phyloP scores from a whole-genome alignment of 345 rosid species.

The Salix dunnii region DNA sequence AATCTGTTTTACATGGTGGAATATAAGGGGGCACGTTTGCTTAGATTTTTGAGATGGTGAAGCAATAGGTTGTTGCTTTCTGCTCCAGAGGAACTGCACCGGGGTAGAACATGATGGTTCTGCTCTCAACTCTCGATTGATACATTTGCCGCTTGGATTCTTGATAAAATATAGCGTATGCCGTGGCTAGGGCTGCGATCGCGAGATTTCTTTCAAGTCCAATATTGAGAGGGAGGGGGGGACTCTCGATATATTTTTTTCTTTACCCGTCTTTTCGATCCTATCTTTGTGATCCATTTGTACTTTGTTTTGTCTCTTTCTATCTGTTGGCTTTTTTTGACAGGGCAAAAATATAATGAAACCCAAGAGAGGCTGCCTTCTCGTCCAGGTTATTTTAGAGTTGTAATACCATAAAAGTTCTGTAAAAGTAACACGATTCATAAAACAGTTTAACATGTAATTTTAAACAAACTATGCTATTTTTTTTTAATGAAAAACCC shows the following conservation, averaged over 20 bases:
- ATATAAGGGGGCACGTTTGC: not conserved
- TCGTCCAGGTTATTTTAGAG: too few species aligned
- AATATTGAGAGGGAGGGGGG: too few species aligned
- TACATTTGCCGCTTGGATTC: not conserved
- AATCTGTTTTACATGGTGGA: not conserved
- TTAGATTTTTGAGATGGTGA: constrained; percentile 13
- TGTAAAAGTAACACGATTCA: too few species aligned
- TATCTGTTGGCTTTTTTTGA: not conserved
- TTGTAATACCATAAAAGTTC: too few species aligned
- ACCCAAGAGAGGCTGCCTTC: too few species aligned
- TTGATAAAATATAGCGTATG: constrained; percentile 27
- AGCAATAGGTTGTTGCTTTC: not conserved
- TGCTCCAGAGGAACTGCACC: not conserved
- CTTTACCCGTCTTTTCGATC: too few species aligned
- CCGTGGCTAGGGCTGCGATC: too few species aligned
- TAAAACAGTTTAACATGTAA: not conserved
- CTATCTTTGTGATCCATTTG: constrained; percentile 18
- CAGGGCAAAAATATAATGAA: not conserved
- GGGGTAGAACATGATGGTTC: constrained; percentile 8
- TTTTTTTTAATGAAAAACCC: too few species aligned
- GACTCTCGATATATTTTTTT: too few species aligned
- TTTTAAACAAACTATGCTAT: too few species aligned
- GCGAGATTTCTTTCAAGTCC: too few species aligned
- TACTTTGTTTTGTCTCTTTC: constrained; percentile 32
- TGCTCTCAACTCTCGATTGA: not conserved